These are phyloP conservation scores for Colletotrichum agaves DNA, from an alignment of 2,329 filamentous ascomycete species.

Conservation along the genomic window DNA sequence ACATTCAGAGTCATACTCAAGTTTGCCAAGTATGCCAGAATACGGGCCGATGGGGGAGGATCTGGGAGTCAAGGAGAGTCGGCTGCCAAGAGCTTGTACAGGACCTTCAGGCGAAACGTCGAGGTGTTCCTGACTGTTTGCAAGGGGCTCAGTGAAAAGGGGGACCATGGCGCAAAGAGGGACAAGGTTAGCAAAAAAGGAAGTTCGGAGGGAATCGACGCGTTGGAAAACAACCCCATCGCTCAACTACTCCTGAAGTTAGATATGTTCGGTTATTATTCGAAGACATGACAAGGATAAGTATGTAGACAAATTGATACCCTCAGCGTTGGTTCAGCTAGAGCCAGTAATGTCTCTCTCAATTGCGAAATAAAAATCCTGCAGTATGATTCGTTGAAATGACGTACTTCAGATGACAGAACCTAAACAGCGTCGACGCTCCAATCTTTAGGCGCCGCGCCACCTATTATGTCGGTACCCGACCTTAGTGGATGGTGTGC, in stretches of 20 bases:
- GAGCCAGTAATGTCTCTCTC: neutral
- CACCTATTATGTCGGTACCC: neutral
- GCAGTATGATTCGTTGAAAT: too few species aligned
- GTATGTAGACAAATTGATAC: conserved; percentile 10
- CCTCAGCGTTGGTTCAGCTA: neutral
- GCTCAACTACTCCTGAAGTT: conserved; percentile 75
- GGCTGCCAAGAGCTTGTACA: conserved; percentile 63
- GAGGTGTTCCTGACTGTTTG: conserved; percentile 80
- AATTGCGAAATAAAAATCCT: neutral
- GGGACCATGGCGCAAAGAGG: conserved; percentile 53
- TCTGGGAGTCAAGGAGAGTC: conserved; percentile 43
- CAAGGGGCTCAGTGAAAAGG: conserved; percentile 73
- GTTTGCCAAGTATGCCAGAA: conserved; percentile 68
- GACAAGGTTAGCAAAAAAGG: conserved; percentile 43
- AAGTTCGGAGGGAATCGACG: conserved; percentile 45
- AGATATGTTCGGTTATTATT: conserved; percentile 77
- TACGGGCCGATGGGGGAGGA: conserved; percentile 52
- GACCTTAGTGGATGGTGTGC: neutral
- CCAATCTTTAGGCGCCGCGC: neutral
- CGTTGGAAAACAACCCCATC: conserved; percentile 68
- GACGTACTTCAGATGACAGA: too few species aligned
- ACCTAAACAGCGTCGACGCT: too few species aligned
- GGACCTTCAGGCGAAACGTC: conserved; percentile 75
- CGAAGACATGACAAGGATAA: conserved; percentile 38
- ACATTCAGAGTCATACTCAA: conserved; percentile 78